Base-by-base conservation (phyloP, 2,329 filamentous ascomycete species). In the Tolypocladium endophyticum region DNA sequence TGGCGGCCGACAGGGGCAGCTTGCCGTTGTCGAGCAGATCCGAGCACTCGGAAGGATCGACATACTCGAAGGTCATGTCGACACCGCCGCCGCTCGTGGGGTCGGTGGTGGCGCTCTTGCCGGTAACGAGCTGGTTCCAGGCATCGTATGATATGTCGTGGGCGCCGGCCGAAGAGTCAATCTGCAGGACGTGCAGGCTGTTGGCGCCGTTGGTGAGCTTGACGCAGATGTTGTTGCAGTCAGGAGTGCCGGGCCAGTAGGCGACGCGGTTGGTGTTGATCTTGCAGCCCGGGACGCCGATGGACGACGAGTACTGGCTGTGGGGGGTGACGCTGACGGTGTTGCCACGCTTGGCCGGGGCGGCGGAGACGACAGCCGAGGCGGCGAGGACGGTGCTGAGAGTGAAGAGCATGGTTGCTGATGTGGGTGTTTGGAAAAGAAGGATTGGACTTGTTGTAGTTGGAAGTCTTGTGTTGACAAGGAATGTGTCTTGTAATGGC, bases 81-180 rank as follows among this genome's bases (percentile, higher is more conserved):
- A 81, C 71, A 56, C 78, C 77, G 54, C 82, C 82, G 60, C 81
- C 82, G 41, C 68, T 60, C 3, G 74, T 71, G 18, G 81, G 81
- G 56, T 74, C 67, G 18, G 74, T 68, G 9, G 70, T 73, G 47
- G 82, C 83, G 16, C 75, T 73, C 61, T 76, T 66, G 63, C 82
- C 82, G 39, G 76, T 80, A 65, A 71, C 70, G 47, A 86, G 80
- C 66, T 80, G 80, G 75, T 83, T 84, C 81, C 81, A 86, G 56
- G 82, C 82, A 63, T 85, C 82, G 73, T 85, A 86, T 60, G 75
- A 79, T 72, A 86, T 79, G 70, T 86, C 83, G 69, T 82, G 69
- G 58, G 82, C 82, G 56, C 81, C 82, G 47, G 73, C 75, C 0
- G 82, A 85, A 57, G 74, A 70, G 73, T 85, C 83, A 63, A 86